Percentiles rank a stretch among this genome's conserved stretches.
Conservation (phyloP, 2,329 filamentous ascomycete genomes). For the Aspergillus sp. region DNA sequence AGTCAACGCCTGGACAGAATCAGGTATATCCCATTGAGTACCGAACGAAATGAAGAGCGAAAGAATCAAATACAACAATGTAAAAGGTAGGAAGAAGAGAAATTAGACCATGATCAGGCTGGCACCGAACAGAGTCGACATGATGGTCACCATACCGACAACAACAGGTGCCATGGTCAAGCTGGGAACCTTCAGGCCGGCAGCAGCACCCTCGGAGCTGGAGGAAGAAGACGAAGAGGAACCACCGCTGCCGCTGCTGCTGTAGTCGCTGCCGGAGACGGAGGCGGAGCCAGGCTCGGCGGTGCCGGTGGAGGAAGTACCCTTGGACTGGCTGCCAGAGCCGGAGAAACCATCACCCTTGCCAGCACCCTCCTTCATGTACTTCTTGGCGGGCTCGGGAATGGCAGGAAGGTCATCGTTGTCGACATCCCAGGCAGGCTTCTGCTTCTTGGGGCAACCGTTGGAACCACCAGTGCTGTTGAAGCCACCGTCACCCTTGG, state of each 20-base stretch:
- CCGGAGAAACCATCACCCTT: slow-evolving; percentile 51
- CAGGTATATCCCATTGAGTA: not conserved
- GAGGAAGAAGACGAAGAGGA: slow-evolving; percentile 17
- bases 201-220: slow-evolving; percentile 37
- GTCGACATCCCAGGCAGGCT: slow-evolving; percentile 52
- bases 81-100: slow-evolving; percentile 8
- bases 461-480: slow-evolving; percentile 48
- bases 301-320: slow-evolving; percentile 43
- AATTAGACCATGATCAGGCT: slow-evolving; percentile 28
- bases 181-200: slow-evolving; percentile 38
- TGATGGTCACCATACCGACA: slow-evolving; percentile 45
- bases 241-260: slow-evolving; percentile 1
- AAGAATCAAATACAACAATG: slow-evolving; percentile 7
- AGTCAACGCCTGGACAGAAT: slow-evolving; percentile 1
- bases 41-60: slow-evolving; percentile 1
- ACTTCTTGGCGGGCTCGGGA: slow-evolving; percentile 49
- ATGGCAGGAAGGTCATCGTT: slow-evolving; percentile 50
- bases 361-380: slow-evolving; percentile 54
- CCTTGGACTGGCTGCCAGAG: slow-evolving; percentile 50
- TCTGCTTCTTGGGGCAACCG: slow-evolving; percentile 47
- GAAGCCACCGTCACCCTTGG: slow-evolving; percentile 54
- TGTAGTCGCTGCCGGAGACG: slow-evolving; percentile 8
- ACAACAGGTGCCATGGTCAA: slow-evolving; percentile 46
- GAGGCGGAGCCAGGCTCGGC: slow-evolving; percentile 46
- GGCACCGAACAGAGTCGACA: slow-evolving; percentile 51